phyloP scores from a whole-genome alignment of 2,329 filamentous ascomycete species.

The Xylaria sp. region DNA sequence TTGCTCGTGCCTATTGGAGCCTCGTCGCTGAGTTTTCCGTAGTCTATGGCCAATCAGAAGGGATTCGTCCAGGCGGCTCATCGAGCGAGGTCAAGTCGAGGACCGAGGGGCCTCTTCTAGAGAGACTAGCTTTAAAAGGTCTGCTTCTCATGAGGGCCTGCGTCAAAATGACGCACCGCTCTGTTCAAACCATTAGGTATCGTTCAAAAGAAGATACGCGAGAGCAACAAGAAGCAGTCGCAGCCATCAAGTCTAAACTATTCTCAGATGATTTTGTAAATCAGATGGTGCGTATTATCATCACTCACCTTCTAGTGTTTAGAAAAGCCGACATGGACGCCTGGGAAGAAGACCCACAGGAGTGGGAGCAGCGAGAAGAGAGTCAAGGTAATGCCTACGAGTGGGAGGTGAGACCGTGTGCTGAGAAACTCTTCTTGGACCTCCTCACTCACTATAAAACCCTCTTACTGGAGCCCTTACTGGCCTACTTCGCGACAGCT shows the following conservation, averaged over 20 bases:
- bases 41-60: slow-evolving; percentile 72
- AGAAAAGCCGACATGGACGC: slow-evolving; percentile 84
- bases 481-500: slow-evolving; percentile 84
- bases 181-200: slow-evolving; percentile 85
- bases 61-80: slow-evolving; percentile 60
- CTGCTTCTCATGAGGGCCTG: slow-evolving; percentile 85
- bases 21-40: slow-evolving; percentile 81
- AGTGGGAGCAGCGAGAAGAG: slow-evolving; percentile 93
- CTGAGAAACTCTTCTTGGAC: slow-evolving; percentile 93
- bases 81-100: slow-evolving; percentile 60
- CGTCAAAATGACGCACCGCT: slow-evolving; percentile 85
- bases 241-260: slow-evolving; percentile 76
- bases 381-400: slow-evolving; percentile 88
- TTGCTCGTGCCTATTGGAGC: slow-evolving; percentile 87
- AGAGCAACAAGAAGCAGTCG: slow-evolving; percentile 77
- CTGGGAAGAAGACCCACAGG: slow-evolving; percentile 95
- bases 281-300: slow-evolving; percentile 84
- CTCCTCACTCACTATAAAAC: slow-evolving; percentile 89
- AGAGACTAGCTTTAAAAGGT: slow-evolving; percentile 85
- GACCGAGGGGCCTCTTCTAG: slow-evolving; percentile 72
- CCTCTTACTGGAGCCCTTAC: slow-evolving; percentile 79
- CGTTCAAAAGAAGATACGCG: slow-evolving; percentile 77
- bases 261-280: slow-evolving; percentile 81
- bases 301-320: slow-evolving; percentile 90
- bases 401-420: slow-evolving; percentile 90